phyloP scores from a whole-genome alignment of 345 rosid species.

The Tarenaya hassleriana region DNA sequence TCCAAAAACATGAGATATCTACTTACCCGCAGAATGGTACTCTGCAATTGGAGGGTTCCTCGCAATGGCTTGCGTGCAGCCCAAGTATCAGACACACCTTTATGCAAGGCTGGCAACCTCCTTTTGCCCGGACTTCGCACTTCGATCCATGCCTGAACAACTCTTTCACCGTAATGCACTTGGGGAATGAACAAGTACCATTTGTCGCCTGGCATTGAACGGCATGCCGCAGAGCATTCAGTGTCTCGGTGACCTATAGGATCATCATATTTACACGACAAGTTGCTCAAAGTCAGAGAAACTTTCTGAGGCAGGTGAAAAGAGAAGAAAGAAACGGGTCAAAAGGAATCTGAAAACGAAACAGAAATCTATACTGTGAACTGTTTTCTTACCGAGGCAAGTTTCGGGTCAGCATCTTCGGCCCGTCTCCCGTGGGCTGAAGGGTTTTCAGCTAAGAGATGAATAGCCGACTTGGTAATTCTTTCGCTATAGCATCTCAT shows the following conservation, averaged over 20 bases:
- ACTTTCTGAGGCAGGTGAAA: no score
- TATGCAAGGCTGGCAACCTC: slow-evolving; percentile 29
- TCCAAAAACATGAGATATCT: not conserved
- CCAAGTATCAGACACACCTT: slow-evolving; percentile 24
- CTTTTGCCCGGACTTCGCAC: slow-evolving; percentile 25
- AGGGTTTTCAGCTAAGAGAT: slow-evolving; percentile 18
- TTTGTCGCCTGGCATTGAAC: slow-evolving; percentile 20
- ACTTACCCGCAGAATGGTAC: slow-evolving; percentile 45
- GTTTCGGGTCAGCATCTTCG: slow-evolving; percentile 8
- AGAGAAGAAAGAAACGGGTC: no score
- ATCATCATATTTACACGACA: no score
- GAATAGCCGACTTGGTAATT: slow-evolving; percentile 13
- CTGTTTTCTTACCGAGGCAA: slow-evolving; percentile 19
- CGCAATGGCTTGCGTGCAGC: slow-evolving; percentile 34
- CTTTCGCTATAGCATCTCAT: slow-evolving; percentile 31
- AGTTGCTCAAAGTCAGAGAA: slow-evolving; percentile 11
- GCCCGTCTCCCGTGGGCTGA: slow-evolving; percentile 1
- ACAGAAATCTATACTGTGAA: not conserved
- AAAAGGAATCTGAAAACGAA: not conserved
- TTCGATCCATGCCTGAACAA: slow-evolving; percentile 32
- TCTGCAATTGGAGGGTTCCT: slow-evolving; percentile 26
- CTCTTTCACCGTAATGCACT: slow-evolving; percentile 29
- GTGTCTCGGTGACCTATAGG: slow-evolving; percentile 18
- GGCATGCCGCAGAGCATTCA: slow-evolving; percentile 40
- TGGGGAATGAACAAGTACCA: slow-evolving; percentile 31